Base-by-base conservation (phyloP, 257 asterid species). In the Leonotis leonurus region DNA sequence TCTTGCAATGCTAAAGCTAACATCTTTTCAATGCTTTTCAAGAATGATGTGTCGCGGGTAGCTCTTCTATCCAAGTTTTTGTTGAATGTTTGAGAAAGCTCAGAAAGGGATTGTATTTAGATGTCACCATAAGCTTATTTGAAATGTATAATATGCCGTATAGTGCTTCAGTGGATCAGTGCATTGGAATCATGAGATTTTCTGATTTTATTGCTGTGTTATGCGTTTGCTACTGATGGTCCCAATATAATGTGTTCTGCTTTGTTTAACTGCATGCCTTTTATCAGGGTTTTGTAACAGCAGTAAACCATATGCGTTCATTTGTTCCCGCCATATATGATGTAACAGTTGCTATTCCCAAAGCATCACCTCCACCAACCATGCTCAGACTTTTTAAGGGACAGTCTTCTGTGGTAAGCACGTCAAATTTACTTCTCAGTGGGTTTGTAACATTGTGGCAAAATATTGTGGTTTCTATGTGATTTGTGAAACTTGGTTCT, bases 281-380 rank as follows among this genome's bases (percentile, higher is more conserved):
- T 53, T 66, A 80, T 56, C 94, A 92, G 99, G 99, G 99, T 45
- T 92, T 92, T 73, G 96, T 92, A 61, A 77, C 96, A 26, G 89
- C 97, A 33, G 97, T 89, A 52, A 85, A 75, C 68, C 91, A 89
- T 41, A 78, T 87, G 94, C 95, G 91, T 51, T 65, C 94, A 25
- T 89, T 89, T 82, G 99, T 89, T 73, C 99, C 99, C 13, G 97
- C 96, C 35, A 79, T 92, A 76, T 92, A 89, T 78, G 94, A 92
- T 51, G 82, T 81, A 45, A 92, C 99, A 51, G 89, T 92, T 58
- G 81, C 95, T 33, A 89, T 92, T 52, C 96, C 97, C 36, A 85
- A 83, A 70, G 72, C 81, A 60, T 83, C 94, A 61, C 85, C 94
- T n/a, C 75, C 75, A 53, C 99, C 99, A 36, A 92, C 97, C 75